These are phyloP conservation scores for Starmerella potacharoeniae DNA, from an alignment of 805 yeast species.

Conservation along the genomic window DNA sequence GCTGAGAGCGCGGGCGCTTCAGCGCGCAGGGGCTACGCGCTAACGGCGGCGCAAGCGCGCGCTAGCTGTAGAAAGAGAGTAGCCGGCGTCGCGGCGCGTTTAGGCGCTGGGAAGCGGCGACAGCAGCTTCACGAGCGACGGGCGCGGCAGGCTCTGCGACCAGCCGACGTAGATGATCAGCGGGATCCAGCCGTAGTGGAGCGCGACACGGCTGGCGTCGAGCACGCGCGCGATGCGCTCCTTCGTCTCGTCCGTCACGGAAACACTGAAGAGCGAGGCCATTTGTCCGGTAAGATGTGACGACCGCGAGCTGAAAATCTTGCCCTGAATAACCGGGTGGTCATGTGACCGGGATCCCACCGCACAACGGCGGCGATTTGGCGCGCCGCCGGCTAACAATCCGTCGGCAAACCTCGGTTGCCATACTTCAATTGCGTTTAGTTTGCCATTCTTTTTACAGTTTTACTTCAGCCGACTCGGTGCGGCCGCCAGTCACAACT, in stretches of 20 bases:
- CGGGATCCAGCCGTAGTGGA: constrained; percentile 97
- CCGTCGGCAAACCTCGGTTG: too few species aligned
- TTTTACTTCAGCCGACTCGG: too few species aligned
- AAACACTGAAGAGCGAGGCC: constrained; percentile 23
- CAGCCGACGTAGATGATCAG: constrained; percentile 85
- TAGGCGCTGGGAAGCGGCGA: constrained; percentile 73
- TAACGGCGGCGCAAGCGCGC: too few species aligned
- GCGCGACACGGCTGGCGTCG: constrained; percentile 71
- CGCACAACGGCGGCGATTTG: background rate
- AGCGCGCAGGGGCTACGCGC: too few species aligned
- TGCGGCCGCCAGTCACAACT: too few species aligned
- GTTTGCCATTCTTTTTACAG: too few species aligned
- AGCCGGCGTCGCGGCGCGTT: constrained; percentile 7
- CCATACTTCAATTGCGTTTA: too few species aligned
- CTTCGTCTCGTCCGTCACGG: constrained; percentile 35
- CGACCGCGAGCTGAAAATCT: background rate
- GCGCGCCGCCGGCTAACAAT: background rate
- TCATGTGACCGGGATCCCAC: background rate
- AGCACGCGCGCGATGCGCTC: constrained; percentile 80
- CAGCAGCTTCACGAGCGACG: constrained; percentile 62
- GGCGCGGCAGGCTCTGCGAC: constrained; percentile 71
- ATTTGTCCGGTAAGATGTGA: constrained; percentile 1
- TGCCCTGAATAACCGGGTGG: background rate
- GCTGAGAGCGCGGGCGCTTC: too few species aligned
- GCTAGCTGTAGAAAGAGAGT: too few species aligned